Evolutionary conservation across 352 stramenopile genomes (phyloP), one percentile per base, ranked within the genome.

Genomic region (Globisporangium canariense): DNA sequence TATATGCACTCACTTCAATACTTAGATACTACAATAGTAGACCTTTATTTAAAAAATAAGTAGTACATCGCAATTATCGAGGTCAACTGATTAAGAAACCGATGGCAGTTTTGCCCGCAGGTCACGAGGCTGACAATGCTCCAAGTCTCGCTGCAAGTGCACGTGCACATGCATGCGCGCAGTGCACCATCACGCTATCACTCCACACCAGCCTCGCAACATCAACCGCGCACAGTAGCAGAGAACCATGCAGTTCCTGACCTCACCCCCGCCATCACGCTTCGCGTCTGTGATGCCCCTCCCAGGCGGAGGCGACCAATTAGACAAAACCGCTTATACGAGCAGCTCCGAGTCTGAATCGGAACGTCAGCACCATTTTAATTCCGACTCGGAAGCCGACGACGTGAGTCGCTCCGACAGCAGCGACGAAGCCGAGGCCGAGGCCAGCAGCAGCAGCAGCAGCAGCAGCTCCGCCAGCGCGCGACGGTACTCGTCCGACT

Each of bases 351-450:
- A 63, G 36, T 40, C 22, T 45, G 58, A 63, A 20, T 52, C 38
- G 16, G 53, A 71, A 38, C 30, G 22, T 20, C 40, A 45, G 1
- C 16, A 22, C 41, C 14, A 47, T 20, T 10, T 47, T 18, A 47
- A 5, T 41, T 53, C 54, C 49, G 40, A 69, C 36, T 70, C 64
- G 40, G 68, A 75, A 58, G 25, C 22, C 16, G 53, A 50, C 56
- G 36, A 36, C 54, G 8, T 36, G 18, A 46, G 28, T 18, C 50
- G 52, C 43, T 45, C 22, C 34, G 57, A 45, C 18, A 65, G 47
- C 34, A 10, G 14, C 28, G 65, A 45, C 34, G 45, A 11, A 52
- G 55, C 41, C 56, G 60, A 43, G 9, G 57, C 25, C 38, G 54
- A 59, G 56, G 58, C n/a, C 22, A 16, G 22, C 28, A 53, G 41